Conservation (phyloP, 345 rosid genomes). For the Trapa bicornis region DNA sequence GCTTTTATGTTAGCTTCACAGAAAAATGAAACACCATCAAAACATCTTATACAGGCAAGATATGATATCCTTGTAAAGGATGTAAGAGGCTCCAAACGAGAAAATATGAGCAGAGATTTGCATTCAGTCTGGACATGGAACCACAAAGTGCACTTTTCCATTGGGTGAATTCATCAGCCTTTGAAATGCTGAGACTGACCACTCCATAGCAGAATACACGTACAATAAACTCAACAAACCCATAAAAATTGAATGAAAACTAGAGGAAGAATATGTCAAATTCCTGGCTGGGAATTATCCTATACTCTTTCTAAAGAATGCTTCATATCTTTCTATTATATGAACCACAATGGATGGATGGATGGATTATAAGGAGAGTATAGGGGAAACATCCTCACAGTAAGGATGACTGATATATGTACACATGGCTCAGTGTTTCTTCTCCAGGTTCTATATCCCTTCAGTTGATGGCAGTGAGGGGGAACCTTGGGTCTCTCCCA, state of each 20-base stretch:
- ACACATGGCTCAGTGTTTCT: not conserved
- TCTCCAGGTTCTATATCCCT: slow-evolving; percentile 3
- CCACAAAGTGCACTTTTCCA: not conserved
- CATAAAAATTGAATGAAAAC: not conserved
- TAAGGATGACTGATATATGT: not conserved
- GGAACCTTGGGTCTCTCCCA: too few species aligned
- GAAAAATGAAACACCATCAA: too few species aligned
- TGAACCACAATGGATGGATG: not conserved
- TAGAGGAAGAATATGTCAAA: not conserved
- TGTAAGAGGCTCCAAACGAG: too few species aligned
- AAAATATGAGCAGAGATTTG: too few species aligned
- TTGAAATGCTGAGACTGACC: not conserved
- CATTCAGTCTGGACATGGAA: not conserved
- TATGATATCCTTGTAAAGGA: too few species aligned
- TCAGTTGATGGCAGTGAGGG: slow-evolving; percentile 35
- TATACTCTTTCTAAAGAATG: not conserved
- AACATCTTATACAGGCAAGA: too few species aligned
- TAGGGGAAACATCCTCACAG: not conserved
- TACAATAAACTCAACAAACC: not conserved
- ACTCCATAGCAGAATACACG: not conserved
- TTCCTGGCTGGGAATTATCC: not conserved
- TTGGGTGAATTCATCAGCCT: not conserved
- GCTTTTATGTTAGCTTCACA: too few species aligned
- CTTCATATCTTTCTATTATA: not conserved
- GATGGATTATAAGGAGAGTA: not conserved